These are phyloP conservation scores for Tuber umbilicatum DNA, from an alignment of 495 filamentous ascomycete species.

Conservation along the genomic window DNA sequence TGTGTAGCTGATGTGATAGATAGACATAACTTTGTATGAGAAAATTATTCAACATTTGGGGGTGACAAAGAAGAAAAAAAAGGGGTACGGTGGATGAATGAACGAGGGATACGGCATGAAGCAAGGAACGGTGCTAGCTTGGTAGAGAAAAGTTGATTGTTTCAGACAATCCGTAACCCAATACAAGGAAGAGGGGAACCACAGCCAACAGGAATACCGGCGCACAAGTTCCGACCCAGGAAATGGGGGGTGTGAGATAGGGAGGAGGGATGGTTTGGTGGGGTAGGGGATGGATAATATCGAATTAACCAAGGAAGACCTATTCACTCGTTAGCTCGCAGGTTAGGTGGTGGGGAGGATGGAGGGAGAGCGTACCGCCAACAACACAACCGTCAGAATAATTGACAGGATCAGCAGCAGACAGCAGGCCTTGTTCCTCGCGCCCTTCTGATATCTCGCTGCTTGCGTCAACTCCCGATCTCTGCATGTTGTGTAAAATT, in stretches of 20 bases:
- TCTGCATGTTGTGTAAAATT: conserved; percentile 8
- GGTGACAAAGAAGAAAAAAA: background rate
- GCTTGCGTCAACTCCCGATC: conserved; percentile 77
- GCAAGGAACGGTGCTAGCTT: background rate
- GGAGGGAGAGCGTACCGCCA: conserved; percentile 63
- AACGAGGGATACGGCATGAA: background rate
- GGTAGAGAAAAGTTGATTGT: background rate
- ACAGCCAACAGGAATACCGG: background rate
- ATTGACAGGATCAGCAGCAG: conserved; percentile 84
- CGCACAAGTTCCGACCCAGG: background rate
- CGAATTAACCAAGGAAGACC: conserved; percentile 30
- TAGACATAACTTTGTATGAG: background rate
- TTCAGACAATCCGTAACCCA: background rate
- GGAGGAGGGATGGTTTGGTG: background rate
- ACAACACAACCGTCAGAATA: conserved; percentile 77
- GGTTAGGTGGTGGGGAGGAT: background rate
- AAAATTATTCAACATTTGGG: background rate
- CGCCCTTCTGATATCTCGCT: conserved; percentile 84
- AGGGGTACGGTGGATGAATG: background rate
- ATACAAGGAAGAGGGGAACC: background rate
- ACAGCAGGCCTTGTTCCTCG: conserved; percentile 85
- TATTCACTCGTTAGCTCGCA: conserved; percentile 16
- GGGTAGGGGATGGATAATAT: background rate
- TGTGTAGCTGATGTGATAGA: background rate
- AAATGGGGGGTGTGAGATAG: background rate